These are phyloP conservation scores for Calocera cornea DNA, from an alignment of 768 basidiomycete species.

Conservation along the genomic window DNA sequence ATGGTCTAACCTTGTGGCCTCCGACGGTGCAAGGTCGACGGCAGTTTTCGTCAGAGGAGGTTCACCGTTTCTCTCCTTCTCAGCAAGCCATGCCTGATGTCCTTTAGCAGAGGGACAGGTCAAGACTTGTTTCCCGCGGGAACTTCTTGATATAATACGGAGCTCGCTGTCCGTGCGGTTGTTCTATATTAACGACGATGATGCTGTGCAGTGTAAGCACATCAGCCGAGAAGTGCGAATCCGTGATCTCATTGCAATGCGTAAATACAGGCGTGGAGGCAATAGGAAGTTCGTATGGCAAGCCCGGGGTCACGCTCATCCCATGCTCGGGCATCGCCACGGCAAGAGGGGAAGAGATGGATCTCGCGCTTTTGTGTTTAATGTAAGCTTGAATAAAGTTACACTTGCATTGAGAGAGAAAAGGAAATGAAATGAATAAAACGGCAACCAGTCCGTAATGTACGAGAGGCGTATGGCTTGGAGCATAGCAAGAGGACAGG, in stretches of 20 bases:
- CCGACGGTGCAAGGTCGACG: background rate
- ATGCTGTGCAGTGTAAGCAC: background rate
- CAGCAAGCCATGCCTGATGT: background rate
- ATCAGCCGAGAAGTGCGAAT: background rate
- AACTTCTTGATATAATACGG: background rate
- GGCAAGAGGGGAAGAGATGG: background rate
- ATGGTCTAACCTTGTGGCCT: background rate
- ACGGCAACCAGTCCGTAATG: background rate
- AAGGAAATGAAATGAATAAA: background rate
- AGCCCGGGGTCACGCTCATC: background rate
- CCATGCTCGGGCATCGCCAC: background rate
- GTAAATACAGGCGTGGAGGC: background rate
- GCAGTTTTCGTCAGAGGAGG: slow-evolving; percentile 1
- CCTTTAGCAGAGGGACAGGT: background rate
- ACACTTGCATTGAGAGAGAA: background rate
- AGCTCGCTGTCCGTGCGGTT: background rate
- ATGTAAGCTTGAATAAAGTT: background rate
- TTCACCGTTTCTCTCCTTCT: background rate
- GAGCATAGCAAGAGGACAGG: background rate
- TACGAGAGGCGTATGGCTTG: background rate
- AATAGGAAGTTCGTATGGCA: background rate
- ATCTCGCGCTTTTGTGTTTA: slow-evolving; percentile 3
- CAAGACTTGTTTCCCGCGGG: background rate
- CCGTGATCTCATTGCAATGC: background rate
- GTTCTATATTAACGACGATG: background rate